These are phyloP conservation scores for Exophiala spinifera DNA, from an alignment of 2,329 filamentous ascomycete genomes.

Conservation along the genomic window DNA sequence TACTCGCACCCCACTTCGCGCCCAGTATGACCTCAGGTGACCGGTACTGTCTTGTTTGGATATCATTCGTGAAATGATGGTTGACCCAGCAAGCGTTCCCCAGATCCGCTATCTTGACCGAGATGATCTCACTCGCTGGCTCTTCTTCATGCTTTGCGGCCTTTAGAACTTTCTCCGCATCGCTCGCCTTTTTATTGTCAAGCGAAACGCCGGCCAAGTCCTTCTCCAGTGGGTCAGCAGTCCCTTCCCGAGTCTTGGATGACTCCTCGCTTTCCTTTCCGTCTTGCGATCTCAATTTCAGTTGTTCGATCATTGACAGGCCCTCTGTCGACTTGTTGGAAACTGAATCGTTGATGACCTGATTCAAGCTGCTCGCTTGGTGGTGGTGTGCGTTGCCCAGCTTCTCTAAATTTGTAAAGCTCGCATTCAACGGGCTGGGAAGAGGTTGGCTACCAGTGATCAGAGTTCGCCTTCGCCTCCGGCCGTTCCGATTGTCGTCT, in stretches of 20 bases:
- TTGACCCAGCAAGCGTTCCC: conserved; percentile 99
- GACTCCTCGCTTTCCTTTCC: conserved; percentile 30
- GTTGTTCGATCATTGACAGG: conserved; percentile 59
- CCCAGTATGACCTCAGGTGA: conserved; percentile 96
- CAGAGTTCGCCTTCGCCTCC: conserved; percentile 82
- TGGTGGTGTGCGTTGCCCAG: conserved; percentile 58
- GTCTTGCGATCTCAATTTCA: conserved; percentile 49
- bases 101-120: conserved; percentile 97
- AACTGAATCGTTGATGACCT: conserved; percentile 70
- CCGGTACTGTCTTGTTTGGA: conserved; percentile 94
- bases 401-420: conserved; percentile 76
- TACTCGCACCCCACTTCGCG: conserved; percentile 98
- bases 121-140: conserved; percentile 64
- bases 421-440: conserved; percentile 89
- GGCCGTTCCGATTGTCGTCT: conserved; percentile 87
- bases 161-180: conserved; percentile 54
- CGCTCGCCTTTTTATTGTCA: conserved; percentile 62
- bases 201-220: conserved; percentile 94
- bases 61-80: conserved; percentile 99
- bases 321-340: conserved; percentile 32
- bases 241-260: conserved; percentile 53
- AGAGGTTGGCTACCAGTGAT: conserved; percentile 97
- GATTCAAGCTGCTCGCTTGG: conserved; percentile 70
- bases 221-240: conserved; percentile 81
- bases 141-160: conserved; percentile 54